Conservation (phyloP, 306 rosid genomes). For the Glycine soja region DNA sequence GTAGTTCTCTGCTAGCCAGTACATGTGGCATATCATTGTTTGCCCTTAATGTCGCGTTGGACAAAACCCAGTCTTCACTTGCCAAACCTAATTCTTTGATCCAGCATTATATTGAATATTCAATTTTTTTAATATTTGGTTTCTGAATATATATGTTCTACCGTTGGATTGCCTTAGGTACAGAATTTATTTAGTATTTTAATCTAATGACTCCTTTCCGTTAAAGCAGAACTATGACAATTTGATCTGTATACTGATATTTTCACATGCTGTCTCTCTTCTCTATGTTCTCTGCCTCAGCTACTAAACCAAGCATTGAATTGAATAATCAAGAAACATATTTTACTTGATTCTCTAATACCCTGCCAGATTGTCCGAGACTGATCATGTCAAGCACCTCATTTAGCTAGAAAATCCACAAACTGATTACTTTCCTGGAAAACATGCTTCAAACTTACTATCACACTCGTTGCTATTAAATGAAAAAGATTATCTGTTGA, state of each 20-base stretch:
- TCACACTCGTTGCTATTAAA: neutral
- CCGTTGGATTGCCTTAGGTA: neutral
- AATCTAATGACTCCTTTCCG: neutral
- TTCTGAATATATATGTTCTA: neutral
- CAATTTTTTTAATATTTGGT: slow-evolving; percentile 7
- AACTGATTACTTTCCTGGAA: slow-evolving; percentile 30
- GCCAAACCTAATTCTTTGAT: neutral
- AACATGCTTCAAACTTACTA: slow-evolving; percentile 1
- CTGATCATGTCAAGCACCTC: neutral
- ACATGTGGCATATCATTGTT: neutral
- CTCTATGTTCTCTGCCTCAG: neutral
- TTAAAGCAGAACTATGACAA: neutral
- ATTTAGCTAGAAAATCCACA: slow-evolving; percentile 15
- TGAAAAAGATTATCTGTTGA: neutral
- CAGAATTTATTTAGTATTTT: neutral
- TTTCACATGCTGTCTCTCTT: neutral
- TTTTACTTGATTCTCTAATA: neutral
- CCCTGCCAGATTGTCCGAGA: neutral
- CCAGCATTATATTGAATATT: neutral
- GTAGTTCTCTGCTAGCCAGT: slow-evolving; percentile 7
- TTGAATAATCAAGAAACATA: neutral
- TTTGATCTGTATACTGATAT: slow-evolving; percentile 18
- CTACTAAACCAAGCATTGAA: neutral
- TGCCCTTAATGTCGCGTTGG: neutral
- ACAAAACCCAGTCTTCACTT: neutral